Percentiles rank a stretch among this genome's conserved stretches.
Evolutionary conservation across 2,329 filamentous ascomycete species (phyloP).

Genomic region (Huntiella omanensis): DNA sequence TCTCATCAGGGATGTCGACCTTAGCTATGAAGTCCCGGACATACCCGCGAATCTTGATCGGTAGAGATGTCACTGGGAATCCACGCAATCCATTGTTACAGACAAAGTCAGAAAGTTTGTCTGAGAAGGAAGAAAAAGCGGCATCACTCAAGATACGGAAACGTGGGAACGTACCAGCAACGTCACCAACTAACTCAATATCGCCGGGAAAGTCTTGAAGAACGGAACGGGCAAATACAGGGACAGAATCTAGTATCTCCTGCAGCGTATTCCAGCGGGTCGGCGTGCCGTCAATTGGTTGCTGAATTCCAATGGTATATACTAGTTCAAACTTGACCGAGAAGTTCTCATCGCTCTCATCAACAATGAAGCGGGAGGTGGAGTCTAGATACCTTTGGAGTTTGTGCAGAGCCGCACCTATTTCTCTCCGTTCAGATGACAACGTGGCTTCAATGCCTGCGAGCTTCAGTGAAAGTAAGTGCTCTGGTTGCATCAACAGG

Average conservation of each 20-base stretch:
- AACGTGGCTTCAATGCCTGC: conserved; percentile 32
- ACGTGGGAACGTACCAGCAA: conserved; percentile 24
- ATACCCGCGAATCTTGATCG: conserved; percentile 15
- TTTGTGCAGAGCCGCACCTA: conserved; percentile 20
- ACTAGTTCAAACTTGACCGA: conserved; percentile 41
- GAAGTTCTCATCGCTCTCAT: conserved; percentile 48
- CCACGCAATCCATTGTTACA: conserved; percentile 23
- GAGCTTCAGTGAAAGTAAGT: conserved; percentile 43
- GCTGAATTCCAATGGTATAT: conserved; percentile 39
- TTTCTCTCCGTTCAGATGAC: neutral
- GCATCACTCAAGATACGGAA: conserved; percentile 26
- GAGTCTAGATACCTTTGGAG: conserved; percentile 27
- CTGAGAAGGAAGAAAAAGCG: conserved; percentile 11
- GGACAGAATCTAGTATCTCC: conserved; percentile 27
- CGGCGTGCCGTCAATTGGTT: conserved; percentile 30
- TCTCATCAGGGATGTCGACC: conserved; percentile 13
- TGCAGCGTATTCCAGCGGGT: conserved; percentile 39
- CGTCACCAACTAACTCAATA: conserved; percentile 22
- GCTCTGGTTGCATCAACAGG: conserved; percentile 42
- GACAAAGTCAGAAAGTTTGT: conserved; percentile 22
- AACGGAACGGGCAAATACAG: conserved; percentile 16
- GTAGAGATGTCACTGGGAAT: conserved; percentile 24
- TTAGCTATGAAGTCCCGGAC: conserved; percentile 27
- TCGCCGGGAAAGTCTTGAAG: conserved; percentile 18
- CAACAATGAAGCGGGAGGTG: conserved; percentile 35